A percentile compares a stretch with the other conserved stretches of the same genome.
Conservation (phyloP, 208 protist genomes). For the Plasmodiophora brassicae region DNA sequence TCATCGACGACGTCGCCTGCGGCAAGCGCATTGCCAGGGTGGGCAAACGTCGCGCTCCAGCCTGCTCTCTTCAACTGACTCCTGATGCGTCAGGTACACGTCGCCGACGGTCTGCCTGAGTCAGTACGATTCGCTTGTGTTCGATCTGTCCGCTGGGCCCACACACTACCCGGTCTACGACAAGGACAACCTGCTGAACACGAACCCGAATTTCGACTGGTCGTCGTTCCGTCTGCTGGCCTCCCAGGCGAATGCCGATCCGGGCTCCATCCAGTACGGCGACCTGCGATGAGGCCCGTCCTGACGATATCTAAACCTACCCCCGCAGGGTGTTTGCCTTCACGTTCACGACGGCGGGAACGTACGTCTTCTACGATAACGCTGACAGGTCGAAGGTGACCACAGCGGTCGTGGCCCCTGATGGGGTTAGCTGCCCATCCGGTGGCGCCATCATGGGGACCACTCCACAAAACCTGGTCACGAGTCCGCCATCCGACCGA, state of each 20-base stretch:
- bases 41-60: no score
- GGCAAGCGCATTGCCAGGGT: no score
- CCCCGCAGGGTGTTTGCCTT: conserved; percentile 15
- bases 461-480: no score
- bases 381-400: background rate
- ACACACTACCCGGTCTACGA: conserved; percentile 24
- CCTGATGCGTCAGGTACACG: no score
- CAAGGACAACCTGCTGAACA: conserved; percentile 35
- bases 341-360: conserved; percentile 10
- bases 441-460: no score
- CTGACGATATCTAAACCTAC: no score
- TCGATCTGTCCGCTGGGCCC: background rate
- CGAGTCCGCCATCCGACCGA: no score
- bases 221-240: background rate
- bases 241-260: background rate
- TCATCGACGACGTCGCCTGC: no score
- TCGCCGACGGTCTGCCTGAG: background rate
- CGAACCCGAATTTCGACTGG: conserved; percentile 31
- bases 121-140: background rate
- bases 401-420: background rate
- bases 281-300: no score
- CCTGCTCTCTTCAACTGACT: no score
- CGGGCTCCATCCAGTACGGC: no score
- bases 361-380: background rate
- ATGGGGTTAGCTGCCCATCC: no score